A percentile compares a stretch with the other conserved stretches of the same genome.
These are phyloP conservation scores for Isatis lusitanica DNA, from an alignment of 441 rosid genomes.

Conservation along the genomic window DNA sequence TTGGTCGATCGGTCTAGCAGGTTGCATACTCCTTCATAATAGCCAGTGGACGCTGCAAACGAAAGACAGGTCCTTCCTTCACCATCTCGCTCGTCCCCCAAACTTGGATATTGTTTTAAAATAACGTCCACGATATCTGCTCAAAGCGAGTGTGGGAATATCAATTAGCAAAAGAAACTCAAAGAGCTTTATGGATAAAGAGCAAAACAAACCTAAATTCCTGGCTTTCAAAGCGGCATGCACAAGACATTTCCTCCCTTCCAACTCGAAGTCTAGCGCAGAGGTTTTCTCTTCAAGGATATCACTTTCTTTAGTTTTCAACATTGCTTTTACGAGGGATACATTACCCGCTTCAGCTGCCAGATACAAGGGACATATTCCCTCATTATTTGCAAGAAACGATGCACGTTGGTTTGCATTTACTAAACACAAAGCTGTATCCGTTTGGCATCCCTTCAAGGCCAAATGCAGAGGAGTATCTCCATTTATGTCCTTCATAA, in stretches of 20 bases:
- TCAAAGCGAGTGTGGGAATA: not conserved
- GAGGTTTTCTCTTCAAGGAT: not conserved
- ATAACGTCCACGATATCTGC: not conserved
- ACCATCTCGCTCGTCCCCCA: not conserved
- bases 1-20: not conserved
- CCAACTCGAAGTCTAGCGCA: not conserved
- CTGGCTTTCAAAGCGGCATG: not conserved
- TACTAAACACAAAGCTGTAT: not conserved
- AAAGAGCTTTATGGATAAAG: not conserved
- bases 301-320: not conserved
- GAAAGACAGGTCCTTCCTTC: slow-evolving; percentile 15
- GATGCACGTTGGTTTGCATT: not conserved
- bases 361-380: slow-evolving; percentile 27
- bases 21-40: not conserved
- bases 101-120: not conserved
- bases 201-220: not conserved
- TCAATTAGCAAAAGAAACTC: not conserved
- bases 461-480: slow-evolving; percentile 3
- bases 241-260: not conserved
- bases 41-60: not conserved
- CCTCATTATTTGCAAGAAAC: not conserved
- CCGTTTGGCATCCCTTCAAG: not conserved
- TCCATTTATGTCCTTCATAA: not conserved
- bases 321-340: slow-evolving; percentile 3
- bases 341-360: slow-evolving; percentile 9